Evolutionary conservation across 768 basidiomycete species (phyloP).

Genomic region (Leccinum longicurvipes): DNA sequence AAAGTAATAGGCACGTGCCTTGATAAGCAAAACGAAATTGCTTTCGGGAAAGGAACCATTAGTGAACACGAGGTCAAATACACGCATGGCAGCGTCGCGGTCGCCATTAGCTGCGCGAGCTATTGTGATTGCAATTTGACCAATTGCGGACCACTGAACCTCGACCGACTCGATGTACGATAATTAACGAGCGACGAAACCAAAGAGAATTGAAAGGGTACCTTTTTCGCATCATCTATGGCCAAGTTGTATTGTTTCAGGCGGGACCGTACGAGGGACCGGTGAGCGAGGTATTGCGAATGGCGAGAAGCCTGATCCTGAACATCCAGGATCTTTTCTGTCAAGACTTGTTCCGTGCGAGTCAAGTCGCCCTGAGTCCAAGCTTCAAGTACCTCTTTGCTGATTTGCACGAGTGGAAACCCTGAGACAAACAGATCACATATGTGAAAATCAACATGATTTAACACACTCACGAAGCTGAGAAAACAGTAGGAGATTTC

Average conservation of each 20-base stretch:
- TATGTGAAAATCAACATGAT: fast-evolving
- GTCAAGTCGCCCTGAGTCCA: background rate
- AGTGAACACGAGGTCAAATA: slow-evolving; percentile 10
- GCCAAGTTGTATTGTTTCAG: background rate
- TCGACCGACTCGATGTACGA: slow-evolving; percentile 1
- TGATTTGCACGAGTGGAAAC: background rate
- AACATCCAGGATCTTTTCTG: background rate
- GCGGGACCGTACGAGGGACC: background rate
- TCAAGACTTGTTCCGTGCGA: background rate
- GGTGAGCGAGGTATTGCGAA: background rate
- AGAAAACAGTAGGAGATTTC: too few species aligned
- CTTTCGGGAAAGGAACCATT: background rate
- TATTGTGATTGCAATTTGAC: slow-evolving; percentile 6
- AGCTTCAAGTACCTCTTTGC: background rate
- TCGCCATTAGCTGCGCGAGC: background rate
- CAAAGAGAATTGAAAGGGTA: background rate
- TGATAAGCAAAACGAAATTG: slow-evolving; percentile 8
- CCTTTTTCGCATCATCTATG: slow-evolving; percentile 4
- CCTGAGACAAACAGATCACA: background rate
- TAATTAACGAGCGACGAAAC: background rate
- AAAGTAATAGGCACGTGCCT: background rate
- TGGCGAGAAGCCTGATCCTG: background rate
- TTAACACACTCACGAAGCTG: background rate
- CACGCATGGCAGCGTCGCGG: background rate
- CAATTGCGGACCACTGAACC: slow-evolving; percentile 3